Percentiles rank a stretch among this genome's conserved stretches.
Conservation (phyloP, 1,284 basidiomycete species). For the Trichosporon coremiiforme region DNA sequence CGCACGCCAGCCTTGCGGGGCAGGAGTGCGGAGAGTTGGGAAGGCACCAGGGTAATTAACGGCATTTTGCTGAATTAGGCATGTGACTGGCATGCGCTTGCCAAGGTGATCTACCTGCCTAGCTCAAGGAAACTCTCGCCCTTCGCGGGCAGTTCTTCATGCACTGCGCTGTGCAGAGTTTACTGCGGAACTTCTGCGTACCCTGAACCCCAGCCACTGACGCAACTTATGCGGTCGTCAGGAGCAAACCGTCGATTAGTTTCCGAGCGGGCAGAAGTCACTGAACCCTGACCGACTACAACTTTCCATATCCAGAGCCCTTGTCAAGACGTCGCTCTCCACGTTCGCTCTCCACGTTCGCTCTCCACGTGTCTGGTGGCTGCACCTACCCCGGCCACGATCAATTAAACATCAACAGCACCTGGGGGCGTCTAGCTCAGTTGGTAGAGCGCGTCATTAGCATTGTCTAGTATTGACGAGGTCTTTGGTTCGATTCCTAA, state of each 20-base stretch:
- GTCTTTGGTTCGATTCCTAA: slow-evolving; percentile 8
- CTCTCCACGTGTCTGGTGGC: no score
- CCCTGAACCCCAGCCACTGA: neutral
- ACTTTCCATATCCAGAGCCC: no score
- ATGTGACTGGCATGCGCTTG: neutral
- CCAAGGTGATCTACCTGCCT: neutral
- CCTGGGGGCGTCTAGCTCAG: slow-evolving; percentile 4
- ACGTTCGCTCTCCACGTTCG: no score
- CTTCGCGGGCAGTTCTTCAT: neutral
- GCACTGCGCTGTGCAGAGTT: neutral
- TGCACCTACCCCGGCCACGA: no score
- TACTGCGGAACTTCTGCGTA: neutral
- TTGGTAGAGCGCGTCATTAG: slow-evolving; percentile 7
- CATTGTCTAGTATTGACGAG: neutral
- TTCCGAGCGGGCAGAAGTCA: neutral
- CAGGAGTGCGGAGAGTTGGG: neutral
- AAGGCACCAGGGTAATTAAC: neutral
- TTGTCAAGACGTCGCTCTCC: no score
- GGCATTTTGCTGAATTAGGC: neutral
- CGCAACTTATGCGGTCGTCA: neutral
- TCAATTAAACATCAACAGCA: neutral
- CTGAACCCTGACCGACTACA: neutral
- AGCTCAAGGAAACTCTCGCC: neutral
- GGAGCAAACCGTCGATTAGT: neutral
- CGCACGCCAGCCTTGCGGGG: no score